phyloP scores from a whole-genome alignment of 2,329 filamentous ascomycete species.

The Neofusicoccum kwambonambiense region DNA sequence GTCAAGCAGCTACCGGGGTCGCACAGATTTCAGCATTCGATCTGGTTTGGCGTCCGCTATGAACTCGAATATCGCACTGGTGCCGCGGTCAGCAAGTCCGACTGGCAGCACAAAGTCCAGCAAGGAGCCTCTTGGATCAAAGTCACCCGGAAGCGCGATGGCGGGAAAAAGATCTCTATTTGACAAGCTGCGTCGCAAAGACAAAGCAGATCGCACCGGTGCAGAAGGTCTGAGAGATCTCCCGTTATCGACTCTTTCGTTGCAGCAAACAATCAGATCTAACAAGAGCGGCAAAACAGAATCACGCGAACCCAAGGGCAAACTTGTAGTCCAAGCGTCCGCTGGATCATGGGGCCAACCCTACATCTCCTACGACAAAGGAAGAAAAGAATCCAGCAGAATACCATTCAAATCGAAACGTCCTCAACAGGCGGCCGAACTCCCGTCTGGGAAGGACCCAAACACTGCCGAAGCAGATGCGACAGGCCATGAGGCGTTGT shows the following conservation, averaged over 20 bases:
- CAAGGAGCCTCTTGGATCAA: constrained; percentile 45
- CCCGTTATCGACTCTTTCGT: constrained; percentile 40
- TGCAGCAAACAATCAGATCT: constrained; percentile 36
- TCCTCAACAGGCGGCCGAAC: constrained; percentile 24
- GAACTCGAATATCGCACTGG: constrained; percentile 49
- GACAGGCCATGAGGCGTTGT: constrained; percentile 60
- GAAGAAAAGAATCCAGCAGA: constrained; percentile 24
- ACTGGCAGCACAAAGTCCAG: constrained; percentile 71
- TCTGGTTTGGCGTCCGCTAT: constrained; percentile 49
- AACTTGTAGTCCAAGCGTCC: constrained; percentile 19
- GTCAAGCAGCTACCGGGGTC: constrained; percentile 48
- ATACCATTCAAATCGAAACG: constrained; percentile 30
- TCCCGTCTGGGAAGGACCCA: constrained; percentile 43
- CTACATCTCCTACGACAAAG: constrained; percentile 14
- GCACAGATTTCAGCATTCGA: constrained; percentile 46
- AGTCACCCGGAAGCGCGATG: constrained; percentile 53
- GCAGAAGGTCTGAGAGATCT: constrained; percentile 41
- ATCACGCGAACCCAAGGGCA: constrained; percentile 30
- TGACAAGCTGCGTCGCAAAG: constrained; percentile 52
- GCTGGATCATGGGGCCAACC: constrained; percentile 17
- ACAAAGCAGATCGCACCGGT: constrained; percentile 42
- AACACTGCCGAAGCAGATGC: constrained; percentile 41
- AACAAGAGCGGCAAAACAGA: constrained; percentile 30
- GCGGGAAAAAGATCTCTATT: constrained; percentile 54
- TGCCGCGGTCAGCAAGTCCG: constrained; percentile 73